A percentile compares a stretch with the other conserved stretches of the same genome.
These are phyloP conservation scores for Acorus gramineus DNA, from an alignment of 106 monocot species.

Conservation along the genomic window DNA sequence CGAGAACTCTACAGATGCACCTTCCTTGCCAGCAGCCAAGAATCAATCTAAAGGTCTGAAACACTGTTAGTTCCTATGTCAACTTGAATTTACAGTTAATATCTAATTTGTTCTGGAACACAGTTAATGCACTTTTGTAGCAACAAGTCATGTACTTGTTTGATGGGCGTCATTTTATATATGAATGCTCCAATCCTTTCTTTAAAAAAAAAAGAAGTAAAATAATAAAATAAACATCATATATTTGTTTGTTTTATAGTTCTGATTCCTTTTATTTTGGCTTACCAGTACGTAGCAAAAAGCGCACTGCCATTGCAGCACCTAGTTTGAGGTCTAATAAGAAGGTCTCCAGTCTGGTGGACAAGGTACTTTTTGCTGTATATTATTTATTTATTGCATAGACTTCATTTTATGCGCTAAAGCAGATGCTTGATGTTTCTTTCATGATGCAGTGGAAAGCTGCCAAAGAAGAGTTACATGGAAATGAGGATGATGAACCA, in stretches of 20 bases:
- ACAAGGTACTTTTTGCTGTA: constrained; percentile 47
- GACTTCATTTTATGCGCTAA: not conserved
- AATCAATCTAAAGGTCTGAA: constrained; percentile 49
- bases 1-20: constrained; percentile 10
- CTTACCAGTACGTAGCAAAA: constrained; percentile 63
- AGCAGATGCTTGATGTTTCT: not conserved
- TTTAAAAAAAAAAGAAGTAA: not conserved
- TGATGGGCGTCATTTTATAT: not conserved
- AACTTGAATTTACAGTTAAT: not conserved
- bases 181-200: not conserved
- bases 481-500: constrained; percentile 73
- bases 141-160: not conserved
- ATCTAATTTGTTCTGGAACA: not conserved
- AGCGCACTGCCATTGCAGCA: constrained; percentile 46
- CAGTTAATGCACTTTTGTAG: not conserved
- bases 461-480: constrained; percentile 88
- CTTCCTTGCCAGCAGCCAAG: constrained; percentile 20
- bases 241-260: no score
- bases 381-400: no score
- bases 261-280: no score
- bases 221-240: no score
- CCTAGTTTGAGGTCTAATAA: constrained; percentile 69
- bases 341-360: constrained; percentile 86
- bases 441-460: constrained; percentile 73
- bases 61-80: not conserved